Conservation (phyloP, 176 grass and related monocot species). For the Avena atlantica region DNA sequence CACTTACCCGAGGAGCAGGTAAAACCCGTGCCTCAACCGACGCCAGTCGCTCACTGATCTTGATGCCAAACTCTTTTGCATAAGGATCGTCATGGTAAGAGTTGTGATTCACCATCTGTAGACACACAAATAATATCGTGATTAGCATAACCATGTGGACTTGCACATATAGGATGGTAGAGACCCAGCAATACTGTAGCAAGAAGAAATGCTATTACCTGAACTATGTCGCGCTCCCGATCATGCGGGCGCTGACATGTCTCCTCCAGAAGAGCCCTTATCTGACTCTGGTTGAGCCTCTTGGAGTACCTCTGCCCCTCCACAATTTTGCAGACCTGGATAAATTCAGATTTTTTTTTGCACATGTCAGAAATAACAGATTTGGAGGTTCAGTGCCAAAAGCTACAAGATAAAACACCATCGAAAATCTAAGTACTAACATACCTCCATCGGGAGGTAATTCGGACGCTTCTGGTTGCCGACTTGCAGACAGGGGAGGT, state of each 20-base stretch:
- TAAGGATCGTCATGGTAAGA: constrained; percentile 90
- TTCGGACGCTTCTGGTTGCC: constrained; percentile 90
- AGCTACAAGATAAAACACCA: background rate
- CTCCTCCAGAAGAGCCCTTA: constrained; percentile 80
- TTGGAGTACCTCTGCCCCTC: constrained; percentile 94
- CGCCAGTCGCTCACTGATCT: constrained; percentile 81
- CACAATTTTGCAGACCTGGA: constrained; percentile 95
- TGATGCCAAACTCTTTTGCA: constrained; percentile 93
- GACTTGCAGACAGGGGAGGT: constrained; percentile 86
- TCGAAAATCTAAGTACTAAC: constrained; percentile 2
- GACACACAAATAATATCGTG: background rate
- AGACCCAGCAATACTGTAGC: background rate
- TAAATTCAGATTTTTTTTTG: constrained; percentile 1
- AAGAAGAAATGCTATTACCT: constrained; percentile 47
- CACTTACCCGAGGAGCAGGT: constrained; percentile 86
- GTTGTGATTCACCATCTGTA: constrained; percentile 86
- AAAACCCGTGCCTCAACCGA: constrained; percentile 89
- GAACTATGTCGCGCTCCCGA: constrained; percentile 81
- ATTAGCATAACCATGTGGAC: constrained; percentile 34
- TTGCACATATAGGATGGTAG: background rate
- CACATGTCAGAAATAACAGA: background rate
- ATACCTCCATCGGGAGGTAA: constrained; percentile 98
- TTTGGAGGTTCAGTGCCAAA: background rate
- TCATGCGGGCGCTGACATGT: constrained; percentile 86
- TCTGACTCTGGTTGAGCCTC: constrained; percentile 87